Evolutionary conservation across 345 rosid genomes (phyloP).

Genomic region (Salix dunnii): DNA sequence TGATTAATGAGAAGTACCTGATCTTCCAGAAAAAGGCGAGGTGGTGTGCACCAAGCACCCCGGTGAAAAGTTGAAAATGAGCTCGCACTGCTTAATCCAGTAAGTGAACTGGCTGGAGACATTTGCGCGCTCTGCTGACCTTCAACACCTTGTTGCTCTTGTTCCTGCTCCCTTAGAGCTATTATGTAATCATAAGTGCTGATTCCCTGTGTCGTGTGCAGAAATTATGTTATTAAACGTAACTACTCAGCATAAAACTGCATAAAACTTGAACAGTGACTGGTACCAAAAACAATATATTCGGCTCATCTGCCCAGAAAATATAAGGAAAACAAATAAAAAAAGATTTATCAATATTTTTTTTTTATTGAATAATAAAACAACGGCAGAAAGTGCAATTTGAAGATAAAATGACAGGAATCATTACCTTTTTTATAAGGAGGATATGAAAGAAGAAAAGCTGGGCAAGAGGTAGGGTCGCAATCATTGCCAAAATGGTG

Average conservation of each 20-base stretch:
- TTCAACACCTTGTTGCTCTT: constrained; percentile 80
- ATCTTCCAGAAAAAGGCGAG: constrained; percentile 89
- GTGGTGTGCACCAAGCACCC: constrained; percentile 99
- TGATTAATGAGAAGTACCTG: constrained; percentile 48
- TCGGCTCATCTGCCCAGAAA: background rate
- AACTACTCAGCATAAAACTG: background rate
- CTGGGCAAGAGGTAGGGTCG: constrained; percentile 89
- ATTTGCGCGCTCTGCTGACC: constrained; percentile 94
- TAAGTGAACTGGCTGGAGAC: constrained; percentile 93
- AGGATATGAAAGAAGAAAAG: constrained; percentile 97
- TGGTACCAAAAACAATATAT: background rate
- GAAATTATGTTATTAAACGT: background rate
- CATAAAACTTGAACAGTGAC: background rate
- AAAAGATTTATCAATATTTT: background rate
- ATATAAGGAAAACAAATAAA: background rate
- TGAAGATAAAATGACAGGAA: background rate
- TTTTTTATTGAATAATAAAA: background rate
- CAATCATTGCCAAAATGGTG: constrained; percentile 89
- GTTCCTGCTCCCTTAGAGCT: constrained; percentile 96
- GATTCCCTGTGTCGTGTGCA: constrained; percentile 60
- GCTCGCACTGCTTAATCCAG: constrained; percentile 96
- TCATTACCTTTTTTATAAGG: constrained; percentile 76
- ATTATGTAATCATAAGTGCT: constrained; percentile 97
- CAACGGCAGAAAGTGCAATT: background rate
- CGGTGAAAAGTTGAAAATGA: constrained; percentile 89